Evolutionary conservation across 768 basidiomycete species (phyloP).

Genomic region (Crucibulum laeve): DNA sequence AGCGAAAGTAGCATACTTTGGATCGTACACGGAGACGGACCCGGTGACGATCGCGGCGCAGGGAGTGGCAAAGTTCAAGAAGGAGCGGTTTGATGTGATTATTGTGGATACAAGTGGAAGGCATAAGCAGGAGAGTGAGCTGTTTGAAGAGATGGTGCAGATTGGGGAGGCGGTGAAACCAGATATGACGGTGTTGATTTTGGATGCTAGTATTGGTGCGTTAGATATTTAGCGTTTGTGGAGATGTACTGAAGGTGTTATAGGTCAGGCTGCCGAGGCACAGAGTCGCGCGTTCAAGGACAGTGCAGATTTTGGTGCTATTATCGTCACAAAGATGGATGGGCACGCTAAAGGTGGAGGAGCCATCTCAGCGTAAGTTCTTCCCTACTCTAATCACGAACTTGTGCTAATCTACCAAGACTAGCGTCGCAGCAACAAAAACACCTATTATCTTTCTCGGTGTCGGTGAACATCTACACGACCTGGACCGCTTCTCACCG

Average conservation of each 20-base stretch:
- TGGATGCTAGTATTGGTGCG: constrained; percentile 94
- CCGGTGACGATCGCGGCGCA: constrained; percentile 92
- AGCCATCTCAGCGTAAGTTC: constrained; percentile 92
- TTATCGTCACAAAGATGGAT: constrained; percentile 99
- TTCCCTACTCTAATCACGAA: neutral
- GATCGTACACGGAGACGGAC: constrained; percentile 98
- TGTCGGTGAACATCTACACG: constrained; percentile 95
- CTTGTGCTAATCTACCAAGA: neutral
- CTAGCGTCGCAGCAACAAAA: constrained; percentile 94
- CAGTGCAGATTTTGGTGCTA: constrained; percentile 94
- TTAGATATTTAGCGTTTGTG: neutral
- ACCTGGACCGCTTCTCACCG: constrained; percentile 93
- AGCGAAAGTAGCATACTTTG: constrained; percentile 98
- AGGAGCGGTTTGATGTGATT: constrained; percentile 97
- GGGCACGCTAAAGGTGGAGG: constrained; percentile 99
- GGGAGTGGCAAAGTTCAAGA: constrained; percentile 96
- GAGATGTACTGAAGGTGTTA: neutral
- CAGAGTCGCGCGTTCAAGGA: constrained; percentile 98
- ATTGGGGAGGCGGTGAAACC: constrained; percentile 92
- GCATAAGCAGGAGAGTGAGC: constrained; percentile 94
- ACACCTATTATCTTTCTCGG: constrained; percentile 99
- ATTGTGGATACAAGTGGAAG: constrained; percentile 98
- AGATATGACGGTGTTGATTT: constrained; percentile 91
- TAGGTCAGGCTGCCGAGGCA: constrained; percentile 95
- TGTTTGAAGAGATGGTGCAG: constrained; percentile 98